Base-by-base conservation (phyloP, 2,329 filamentous ascomycete genomes). In the Penicillium sp. region DNA sequence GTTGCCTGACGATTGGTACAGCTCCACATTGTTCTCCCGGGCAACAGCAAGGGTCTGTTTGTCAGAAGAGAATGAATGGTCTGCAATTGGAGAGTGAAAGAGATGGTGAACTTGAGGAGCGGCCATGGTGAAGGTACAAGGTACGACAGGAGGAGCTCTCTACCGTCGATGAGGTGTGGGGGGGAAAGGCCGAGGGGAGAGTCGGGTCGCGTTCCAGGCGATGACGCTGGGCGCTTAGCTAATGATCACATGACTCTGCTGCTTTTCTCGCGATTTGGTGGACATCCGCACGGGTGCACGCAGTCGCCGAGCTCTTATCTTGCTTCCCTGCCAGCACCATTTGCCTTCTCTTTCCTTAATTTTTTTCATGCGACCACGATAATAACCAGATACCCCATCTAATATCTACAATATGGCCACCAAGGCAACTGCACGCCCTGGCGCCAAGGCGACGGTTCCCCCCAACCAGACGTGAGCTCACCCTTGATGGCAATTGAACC, bases 1-100 rank as follows among this genome's bases (percentile, higher is more conserved):
- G 65, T 76, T 83, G 66, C 88, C 89, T 49, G 79, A 79, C 62
- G 79, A 81, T 64, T 81, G 77, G 72, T 96, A 97, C 37, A 98
- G 84, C 78, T 96, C 90, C 65, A 98, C 86, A 60, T 83, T 82
- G 66, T 86, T 90, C 69, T 97, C 92, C 64, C 89, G 87, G 56
- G 92, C 88, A 50, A 98, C 91, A 50, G 93, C 93, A 50, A 98
- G 81, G 25, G 87, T 91, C 70, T 84, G 78, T 69, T 85, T 88
- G 75, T 98, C 93, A 55, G 89, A 84, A 58, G 91, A 95, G 82
- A 98, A 98, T 50, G 92, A 96, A 74, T 98, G 93, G 78, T 98
- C 93, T 60, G 89, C 89, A 67, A 98, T 96, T 54, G 92, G 90
- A 62, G 87, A 84, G 77, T 97, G 90, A 77, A 98, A 98, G 59